A percentile compares a stretch with the other conserved stretches of the same genome.
Conservation (phyloP, 441 rosid species). For the Aquilaria agallochum region DNA sequence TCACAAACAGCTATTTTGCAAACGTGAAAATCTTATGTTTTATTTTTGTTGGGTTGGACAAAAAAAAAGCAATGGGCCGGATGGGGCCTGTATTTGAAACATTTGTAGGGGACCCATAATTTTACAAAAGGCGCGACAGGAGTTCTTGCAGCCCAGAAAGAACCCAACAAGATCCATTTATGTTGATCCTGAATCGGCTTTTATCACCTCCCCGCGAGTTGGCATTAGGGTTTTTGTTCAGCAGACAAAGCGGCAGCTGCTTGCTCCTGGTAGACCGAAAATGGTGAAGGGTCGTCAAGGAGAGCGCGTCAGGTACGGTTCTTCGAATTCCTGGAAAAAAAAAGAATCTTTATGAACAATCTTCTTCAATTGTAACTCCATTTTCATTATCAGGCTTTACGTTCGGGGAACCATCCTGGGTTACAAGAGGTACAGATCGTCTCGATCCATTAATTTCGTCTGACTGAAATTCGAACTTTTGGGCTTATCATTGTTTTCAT, state of each 20-base stretch:
- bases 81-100: no score
- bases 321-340: not conserved
- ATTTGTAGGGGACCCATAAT: no score
- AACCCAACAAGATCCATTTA: no score
- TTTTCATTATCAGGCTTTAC: conserved; percentile 52
- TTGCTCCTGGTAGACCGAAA: conserved; percentile 18
- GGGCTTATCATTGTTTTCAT: not conserved
- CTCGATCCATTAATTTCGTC: not conserved
- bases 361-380: not conserved
- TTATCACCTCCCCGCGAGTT: no score
- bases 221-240: conserved; percentile 1
- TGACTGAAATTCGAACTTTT: not conserved
- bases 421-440: conserved; percentile 63
- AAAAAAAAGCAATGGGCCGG: no score
- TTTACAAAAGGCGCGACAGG: no score
- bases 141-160: no score
- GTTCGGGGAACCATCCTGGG: conserved; percentile 88
- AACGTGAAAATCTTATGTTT: no score
- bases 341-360: no score
- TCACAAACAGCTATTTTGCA: no score
- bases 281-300: conserved; percentile 93
- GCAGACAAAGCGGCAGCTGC: conserved; percentile 9
- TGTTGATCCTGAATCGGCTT: no score
- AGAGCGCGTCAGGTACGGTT: conserved; percentile 56
- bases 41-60: no score